Evolutionary conservation across 192 early-diverging fungal species (phyloP).

Genomic region (Coemansia sp.): DNA sequence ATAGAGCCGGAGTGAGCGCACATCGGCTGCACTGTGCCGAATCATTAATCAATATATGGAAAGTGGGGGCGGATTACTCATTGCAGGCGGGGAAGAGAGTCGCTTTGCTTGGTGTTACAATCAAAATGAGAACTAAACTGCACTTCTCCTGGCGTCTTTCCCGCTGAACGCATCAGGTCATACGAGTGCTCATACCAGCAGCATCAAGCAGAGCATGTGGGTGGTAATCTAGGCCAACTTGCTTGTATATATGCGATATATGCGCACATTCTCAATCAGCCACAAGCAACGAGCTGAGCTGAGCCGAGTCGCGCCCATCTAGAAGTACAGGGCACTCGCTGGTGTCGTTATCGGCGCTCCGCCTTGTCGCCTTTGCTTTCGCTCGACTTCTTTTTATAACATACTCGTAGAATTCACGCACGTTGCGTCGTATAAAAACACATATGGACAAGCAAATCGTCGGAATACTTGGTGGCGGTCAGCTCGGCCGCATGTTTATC

Average conservation of each 20-base stretch:
- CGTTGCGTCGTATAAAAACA: background rate
- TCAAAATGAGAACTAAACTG: background rate
- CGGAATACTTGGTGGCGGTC: conserved; percentile 83
- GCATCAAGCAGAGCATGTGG: background rate
- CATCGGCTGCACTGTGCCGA: background rate
- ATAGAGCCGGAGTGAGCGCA: background rate
- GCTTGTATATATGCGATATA: background rate
- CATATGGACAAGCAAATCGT: conserved; percentile 49
- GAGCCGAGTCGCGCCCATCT: background rate
- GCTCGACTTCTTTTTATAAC: background rate
- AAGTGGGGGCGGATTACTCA: conserved; percentile 1
- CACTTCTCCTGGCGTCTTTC: background rate
- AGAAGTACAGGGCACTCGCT: background rate
- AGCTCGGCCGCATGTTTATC: conserved; percentile 96
- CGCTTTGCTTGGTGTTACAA: background rate
- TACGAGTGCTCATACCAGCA: background rate
- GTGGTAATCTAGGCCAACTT: background rate
- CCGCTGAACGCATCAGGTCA: background rate
- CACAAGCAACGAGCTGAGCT: background rate
- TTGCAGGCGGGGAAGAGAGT: background rate
- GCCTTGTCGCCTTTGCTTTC: background rate
- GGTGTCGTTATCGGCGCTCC: background rate
- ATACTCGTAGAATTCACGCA: background rate
- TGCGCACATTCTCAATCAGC: background rate
- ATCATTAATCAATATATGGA: background rate